Evolutionary conservation across 2,329 filamentous ascomycete species (phyloP).

Genomic region (Penicillium olsonii): DNA sequence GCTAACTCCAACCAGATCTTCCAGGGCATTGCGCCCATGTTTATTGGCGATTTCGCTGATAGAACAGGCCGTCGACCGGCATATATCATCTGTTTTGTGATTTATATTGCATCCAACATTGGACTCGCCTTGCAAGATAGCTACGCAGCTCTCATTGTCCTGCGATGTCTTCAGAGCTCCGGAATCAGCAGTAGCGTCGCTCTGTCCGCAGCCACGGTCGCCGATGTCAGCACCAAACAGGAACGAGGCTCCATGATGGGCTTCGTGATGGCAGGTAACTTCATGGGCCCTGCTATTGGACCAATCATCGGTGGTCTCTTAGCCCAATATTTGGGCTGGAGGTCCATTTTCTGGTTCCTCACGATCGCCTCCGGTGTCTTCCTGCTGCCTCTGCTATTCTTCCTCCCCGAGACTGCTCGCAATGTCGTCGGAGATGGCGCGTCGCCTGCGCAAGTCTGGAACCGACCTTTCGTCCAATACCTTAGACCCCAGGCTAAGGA

Average conservation of each 20-base stretch:
- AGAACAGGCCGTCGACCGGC: conserved; percentile 47
- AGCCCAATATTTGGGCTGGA: conserved; percentile 51
- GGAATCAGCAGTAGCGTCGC: conserved; percentile 41
- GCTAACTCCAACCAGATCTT: conserved; percentile 35
- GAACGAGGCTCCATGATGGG: conserved; percentile 45
- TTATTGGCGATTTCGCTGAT: conserved; percentile 49
- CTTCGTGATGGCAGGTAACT: conserved; percentile 15
- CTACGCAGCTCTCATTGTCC: conserved; percentile 37
- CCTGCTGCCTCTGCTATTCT: conserved; percentile 26
- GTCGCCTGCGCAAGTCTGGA: conserved; percentile 16
- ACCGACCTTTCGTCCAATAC: conserved; percentile 10
- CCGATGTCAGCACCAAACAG: conserved; percentile 38
- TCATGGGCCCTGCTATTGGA: conserved; percentile 47
- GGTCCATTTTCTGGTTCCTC: conserved; percentile 57
- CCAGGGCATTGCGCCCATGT: conserved; percentile 51
- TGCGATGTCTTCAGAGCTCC: conserved; percentile 45
- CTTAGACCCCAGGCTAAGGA: neutral
- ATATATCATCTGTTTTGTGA: conserved; percentile 45
- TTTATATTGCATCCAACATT: conserved; percentile 44
- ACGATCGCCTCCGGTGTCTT: conserved; percentile 43
- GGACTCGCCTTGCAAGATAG: conserved; percentile 40
- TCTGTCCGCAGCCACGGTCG: conserved; percentile 38
- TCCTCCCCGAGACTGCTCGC: conserved; percentile 31
- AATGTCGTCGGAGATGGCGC: conserved; percentile 31
- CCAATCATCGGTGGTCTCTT: conserved; percentile 54